phyloP scores from a whole-genome alignment of 202 grass and related monocot genomes.

The Zoysia matrella region DNA sequence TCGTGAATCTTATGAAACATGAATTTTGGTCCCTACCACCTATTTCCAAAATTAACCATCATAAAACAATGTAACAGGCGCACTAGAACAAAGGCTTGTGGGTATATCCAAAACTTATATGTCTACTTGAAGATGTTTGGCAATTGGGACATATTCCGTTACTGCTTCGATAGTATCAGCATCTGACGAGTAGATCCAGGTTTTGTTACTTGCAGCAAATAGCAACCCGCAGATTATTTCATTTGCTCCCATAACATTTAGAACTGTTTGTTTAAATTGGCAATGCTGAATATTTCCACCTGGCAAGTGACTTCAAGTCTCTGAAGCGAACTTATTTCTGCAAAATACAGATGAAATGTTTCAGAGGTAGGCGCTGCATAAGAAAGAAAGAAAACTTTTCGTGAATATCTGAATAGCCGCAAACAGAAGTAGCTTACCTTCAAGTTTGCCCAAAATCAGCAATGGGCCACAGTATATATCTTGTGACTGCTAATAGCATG shows the following conservation, averaged over 20 bases:
- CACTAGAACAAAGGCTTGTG: neutral
- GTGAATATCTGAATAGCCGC: neutral
- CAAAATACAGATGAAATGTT: neutral
- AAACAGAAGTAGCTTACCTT: constrained; percentile 17
- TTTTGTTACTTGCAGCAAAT: neutral
- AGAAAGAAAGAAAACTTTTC: neutral
- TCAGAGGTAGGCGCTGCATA: neutral
- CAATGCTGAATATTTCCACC: neutral
- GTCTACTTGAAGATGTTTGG: neutral
- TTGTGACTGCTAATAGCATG: neutral
- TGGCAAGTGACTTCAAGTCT: neutral
- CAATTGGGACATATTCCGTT: neutral
- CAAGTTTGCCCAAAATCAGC: neutral
- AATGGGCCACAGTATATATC: neutral
- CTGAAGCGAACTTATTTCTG: neutral
- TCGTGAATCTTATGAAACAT: neutral
- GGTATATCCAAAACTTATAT: neutral
- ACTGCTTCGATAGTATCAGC: neutral
- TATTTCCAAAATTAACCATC: neutral
- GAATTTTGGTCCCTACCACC: neutral
- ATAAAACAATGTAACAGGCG: neutral
- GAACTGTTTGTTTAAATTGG: neutral
- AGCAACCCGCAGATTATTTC: neutral
- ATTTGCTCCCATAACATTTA: neutral
- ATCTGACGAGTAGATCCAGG: neutral